Evolutionary conservation across 768 basidiomycete genomes (phyloP).

Genomic region (Phylloporus sp.): DNA sequence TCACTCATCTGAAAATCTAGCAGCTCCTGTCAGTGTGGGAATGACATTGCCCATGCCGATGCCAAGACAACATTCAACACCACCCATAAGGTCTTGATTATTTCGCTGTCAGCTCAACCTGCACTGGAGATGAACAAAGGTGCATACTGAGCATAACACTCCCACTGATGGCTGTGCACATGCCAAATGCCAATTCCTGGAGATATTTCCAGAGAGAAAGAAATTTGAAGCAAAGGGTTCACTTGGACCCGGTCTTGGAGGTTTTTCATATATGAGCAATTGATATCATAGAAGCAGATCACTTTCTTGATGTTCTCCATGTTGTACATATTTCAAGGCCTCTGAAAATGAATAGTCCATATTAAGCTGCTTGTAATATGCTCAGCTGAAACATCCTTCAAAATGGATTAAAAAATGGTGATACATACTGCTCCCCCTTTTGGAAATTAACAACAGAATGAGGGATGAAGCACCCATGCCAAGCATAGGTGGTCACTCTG

Average conservation of each 20-base stretch:
- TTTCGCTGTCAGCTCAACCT: slow-evolving; percentile 1
- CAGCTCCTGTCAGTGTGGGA: background rate
- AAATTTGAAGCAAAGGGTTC: background rate
- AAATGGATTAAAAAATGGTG: no score
- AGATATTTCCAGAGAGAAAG: background rate
- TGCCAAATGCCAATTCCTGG: slow-evolving; percentile 24
- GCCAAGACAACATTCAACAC: background rate
- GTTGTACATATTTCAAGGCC: background rate
- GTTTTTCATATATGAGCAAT: slow-evolving; percentile 10
- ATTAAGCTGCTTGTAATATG: background rate
- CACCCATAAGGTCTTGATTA: slow-evolving; percentile 5
- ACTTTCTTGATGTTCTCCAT: background rate
- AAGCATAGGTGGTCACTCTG: background rate
- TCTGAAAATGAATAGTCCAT: slow-evolving; percentile 2
- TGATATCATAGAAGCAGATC: slow-evolving; percentile 1
- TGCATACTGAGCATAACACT: slow-evolving; percentile 16
- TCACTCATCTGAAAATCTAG: slow-evolving; percentile 8
- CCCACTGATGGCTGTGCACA: slow-evolving; percentile 19
- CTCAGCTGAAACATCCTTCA: no score
- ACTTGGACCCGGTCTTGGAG: background rate
- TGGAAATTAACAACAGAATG: background rate
- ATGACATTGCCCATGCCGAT: background rate
- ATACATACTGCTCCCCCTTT: background rate
- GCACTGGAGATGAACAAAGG: background rate
- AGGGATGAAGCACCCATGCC: slow-evolving; percentile 1